Base-by-base conservation (phyloP, 768 basidiomycete genomes). In the Panaeolus papilionaceus region DNA sequence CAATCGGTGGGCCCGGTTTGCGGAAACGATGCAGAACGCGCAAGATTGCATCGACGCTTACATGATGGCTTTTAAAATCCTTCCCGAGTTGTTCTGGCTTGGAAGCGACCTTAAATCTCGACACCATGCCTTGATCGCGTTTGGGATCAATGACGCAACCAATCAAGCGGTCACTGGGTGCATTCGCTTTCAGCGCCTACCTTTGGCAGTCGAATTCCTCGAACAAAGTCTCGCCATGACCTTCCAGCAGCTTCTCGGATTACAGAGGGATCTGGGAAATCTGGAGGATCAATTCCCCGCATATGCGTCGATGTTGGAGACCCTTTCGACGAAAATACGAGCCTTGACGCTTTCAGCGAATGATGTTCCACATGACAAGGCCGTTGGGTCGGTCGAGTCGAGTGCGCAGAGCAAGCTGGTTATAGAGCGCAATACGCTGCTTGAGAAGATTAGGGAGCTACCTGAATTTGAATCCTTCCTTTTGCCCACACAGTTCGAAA, bases 391-490 rank as follows among this genome's bases (percentile, higher is more conserved):
- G 26, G 28, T 18, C 4, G 61, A 58, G 39, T 26, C 45, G 11
- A 62, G 64, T 2, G 9, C 47, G 6, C 64, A 70, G 62, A 65
- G 72, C 26, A 66, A 66, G 51, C 66, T 76, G 9, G 72, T 70
- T 16, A 33, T 64, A 5, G 71, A 74, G 63, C 67, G 75, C 51
- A 67, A 70, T 9, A 38, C 33, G 3, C 40, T 74, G 10, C 28
- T 74, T 11, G 44, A 67, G 14, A 54, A 66, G 20, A 70, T 72
- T 4, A 65, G 71, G 42, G 38, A 37, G 7, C 38, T 72, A 40
- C 64, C 61, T 10, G 69, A 64, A 0, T 74, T 75, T 54, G 71
- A 75, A 20, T 54, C 67, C 14, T 72, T 75, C 49, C 67, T 75
- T 44, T 66, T 67, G 23, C 72, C 73, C 4, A 63, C 65, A 6